Conservation (phyloP, 192 early-diverging fungal species). For the Funneliformis mosseae region DNA sequence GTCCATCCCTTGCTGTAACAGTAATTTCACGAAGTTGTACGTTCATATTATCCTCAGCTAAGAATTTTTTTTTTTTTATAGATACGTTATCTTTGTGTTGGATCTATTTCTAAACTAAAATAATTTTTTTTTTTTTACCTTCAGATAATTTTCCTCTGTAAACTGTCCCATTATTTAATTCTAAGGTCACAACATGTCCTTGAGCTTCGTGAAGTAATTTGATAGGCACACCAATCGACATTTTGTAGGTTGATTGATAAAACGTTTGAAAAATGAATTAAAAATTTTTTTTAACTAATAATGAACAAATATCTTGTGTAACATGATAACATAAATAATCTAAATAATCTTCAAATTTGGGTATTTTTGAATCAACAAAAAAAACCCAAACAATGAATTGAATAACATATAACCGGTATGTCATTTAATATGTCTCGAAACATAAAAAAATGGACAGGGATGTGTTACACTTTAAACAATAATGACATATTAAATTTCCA, state of each 20-base stretch:
- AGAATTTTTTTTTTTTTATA: neutral
- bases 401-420: too few species aligned
- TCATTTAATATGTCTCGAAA: too few species aligned
- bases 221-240: conserved; percentile 92
- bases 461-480: too few species aligned
- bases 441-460: too few species aligned
- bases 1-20: conserved; percentile 90
- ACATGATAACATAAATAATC: too few species aligned
- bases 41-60: conserved; percentile 99
- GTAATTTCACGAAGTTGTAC: conserved; percentile 94
- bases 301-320: too few species aligned
- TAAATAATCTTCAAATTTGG: too few species aligned
- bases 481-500: too few species aligned
- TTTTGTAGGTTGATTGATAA: conserved; percentile 32
- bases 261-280: too few species aligned
- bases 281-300: too few species aligned
- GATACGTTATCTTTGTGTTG: neutral
- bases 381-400: too few species aligned
- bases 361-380: too few species aligned
- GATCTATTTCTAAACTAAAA: neutral
- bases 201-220: conserved; percentile 97
- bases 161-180: conserved; percentile 91
- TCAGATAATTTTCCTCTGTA: conserved; percentile 96
- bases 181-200: conserved; percentile 95
- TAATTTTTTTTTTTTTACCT: conserved; percentile 42